These are phyloP conservation scores for Blastobotrys proliferans DNA, from an alignment of 1,139 yeast species.

Conservation along the genomic window DNA sequence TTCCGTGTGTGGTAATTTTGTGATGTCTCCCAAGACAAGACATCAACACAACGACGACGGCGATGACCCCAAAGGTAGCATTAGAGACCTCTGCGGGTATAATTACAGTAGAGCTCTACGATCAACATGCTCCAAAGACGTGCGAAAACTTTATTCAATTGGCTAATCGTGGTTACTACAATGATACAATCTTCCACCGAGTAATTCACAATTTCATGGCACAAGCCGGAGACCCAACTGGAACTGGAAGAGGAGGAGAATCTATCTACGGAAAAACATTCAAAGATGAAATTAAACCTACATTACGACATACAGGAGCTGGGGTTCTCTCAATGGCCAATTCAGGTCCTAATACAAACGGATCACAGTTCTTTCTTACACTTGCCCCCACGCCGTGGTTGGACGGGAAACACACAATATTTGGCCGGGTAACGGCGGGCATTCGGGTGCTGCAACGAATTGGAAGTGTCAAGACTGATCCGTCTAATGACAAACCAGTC, in stretches of 20 bases:
- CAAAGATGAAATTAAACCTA: conserved; percentile 46
- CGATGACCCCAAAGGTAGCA: conserved; percentile 12
- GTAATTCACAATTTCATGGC: conserved; percentile 40
- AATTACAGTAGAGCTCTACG: conserved; percentile 31
- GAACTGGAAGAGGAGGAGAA: conserved; percentile 35
- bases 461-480: conserved; percentile 45
- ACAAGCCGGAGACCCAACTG: conserved; percentile 40
- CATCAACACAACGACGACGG: neutral
- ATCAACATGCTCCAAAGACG: conserved; percentile 33
- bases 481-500: conserved; percentile 42
- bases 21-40: conserved; percentile 1
- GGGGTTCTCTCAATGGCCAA: conserved; percentile 52
- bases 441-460: conserved; percentile 50
- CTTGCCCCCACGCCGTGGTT: conserved; percentile 44
- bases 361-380: conserved; percentile 51
- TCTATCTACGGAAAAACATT: conserved; percentile 32
- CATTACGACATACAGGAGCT: conserved; percentile 49
- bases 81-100: conserved; percentile 26
- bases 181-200: conserved; percentile 37
- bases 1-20: neutral
- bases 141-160: conserved; percentile 29
- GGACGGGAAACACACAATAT: conserved; percentile 47
- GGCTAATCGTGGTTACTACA: conserved; percentile 31
- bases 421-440: conserved; percentile 59
- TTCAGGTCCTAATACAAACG: conserved; percentile 37